Evolutionary conservation across 768 basidiomycete genomes (phyloP).

Genomic region (Phanerodontia chrysosporium): DNA sequence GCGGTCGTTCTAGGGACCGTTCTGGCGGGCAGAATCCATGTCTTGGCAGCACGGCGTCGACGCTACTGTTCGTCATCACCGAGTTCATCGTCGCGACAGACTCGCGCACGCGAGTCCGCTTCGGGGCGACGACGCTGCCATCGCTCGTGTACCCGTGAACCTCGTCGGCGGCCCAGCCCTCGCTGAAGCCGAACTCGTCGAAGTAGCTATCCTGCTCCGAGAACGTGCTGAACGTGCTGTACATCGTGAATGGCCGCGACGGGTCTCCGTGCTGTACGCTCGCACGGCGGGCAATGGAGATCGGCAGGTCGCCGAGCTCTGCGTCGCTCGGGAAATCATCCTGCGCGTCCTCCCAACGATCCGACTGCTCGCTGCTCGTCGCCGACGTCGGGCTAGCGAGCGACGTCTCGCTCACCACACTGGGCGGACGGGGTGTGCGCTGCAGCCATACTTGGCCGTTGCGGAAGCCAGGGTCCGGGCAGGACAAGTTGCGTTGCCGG

Average conservation of each 20-base stretch:
- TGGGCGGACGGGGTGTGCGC: background rate
- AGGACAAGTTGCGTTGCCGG: constrained; percentile 22
- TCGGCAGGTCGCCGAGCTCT: background rate
- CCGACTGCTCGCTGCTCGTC: background rate
- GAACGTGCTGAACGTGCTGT: constrained; percentile 1
- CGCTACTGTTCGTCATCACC: constrained; percentile 24
- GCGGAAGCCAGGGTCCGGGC: constrained; percentile 21
- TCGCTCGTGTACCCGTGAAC: background rate
- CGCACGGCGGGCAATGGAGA: background rate
- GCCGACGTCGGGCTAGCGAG: background rate
- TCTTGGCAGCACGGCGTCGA: constrained; percentile 25
- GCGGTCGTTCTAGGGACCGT: background rate
- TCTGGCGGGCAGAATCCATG: background rate
- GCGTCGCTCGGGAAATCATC: background rate
- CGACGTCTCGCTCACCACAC: background rate
- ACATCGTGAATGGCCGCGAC: background rate
- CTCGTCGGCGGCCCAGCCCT: background rate
- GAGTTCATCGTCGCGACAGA: constrained; percentile 28
- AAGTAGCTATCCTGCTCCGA: background rate
- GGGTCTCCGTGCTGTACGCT: background rate
- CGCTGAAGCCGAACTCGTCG: background rate
- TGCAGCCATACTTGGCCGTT: constrained; percentile 21
- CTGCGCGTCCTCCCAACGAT: background rate
- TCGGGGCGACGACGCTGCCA: background rate
- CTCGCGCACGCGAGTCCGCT: constrained; percentile 11